Evolutionary conservation across 2,329 filamentous ascomycete species (phyloP).

Genomic region (Bertia moriformis): DNA sequence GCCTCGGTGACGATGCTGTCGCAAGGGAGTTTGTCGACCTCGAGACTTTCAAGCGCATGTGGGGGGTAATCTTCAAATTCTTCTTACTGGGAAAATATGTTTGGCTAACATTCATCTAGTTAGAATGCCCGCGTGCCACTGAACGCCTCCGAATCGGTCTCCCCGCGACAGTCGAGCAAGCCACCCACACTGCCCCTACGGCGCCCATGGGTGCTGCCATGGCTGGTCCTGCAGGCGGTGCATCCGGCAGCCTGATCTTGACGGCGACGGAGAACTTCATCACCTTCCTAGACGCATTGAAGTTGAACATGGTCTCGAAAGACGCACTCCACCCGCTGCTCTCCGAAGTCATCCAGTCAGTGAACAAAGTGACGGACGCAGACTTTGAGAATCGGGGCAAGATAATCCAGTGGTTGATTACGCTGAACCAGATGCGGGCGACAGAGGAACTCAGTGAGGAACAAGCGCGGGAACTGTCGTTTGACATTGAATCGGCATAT

Average conservation of each 20-base stretch:
- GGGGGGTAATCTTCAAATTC: constrained; percentile 36
- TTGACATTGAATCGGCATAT: constrained; percentile 90
- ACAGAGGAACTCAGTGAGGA: constrained; percentile 79
- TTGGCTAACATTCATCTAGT: constrained; percentile 18
- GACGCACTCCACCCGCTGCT: constrained; percentile 91
- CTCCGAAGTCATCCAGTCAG: constrained; percentile 89
- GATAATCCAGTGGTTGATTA: constrained; percentile 97
- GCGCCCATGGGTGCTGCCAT: neutral
- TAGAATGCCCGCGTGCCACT: constrained; percentile 87
- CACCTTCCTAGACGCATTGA: constrained; percentile 88
- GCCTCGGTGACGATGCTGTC: constrained; percentile 81
- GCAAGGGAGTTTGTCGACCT: constrained; percentile 73
- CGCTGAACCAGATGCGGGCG: constrained; percentile 93
- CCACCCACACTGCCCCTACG: constrained; percentile 28
- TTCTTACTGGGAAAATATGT: neutral
- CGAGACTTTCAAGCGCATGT: constrained; percentile 79
- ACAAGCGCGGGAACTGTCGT: constrained; percentile 73
- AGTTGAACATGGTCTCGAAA: constrained; percentile 82
- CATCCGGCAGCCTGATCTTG: constrained; percentile 51
- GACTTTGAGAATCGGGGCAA: constrained; percentile 93
- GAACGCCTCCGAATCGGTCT: constrained; percentile 85
- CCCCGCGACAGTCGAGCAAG: constrained; percentile 63
- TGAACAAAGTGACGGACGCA: constrained; percentile 88
- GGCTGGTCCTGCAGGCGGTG: neutral
- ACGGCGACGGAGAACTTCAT: constrained; percentile 97